phyloP scores from a whole-genome alignment of 768 basidiomycete species.

The Hypsizygus marmoreus region DNA sequence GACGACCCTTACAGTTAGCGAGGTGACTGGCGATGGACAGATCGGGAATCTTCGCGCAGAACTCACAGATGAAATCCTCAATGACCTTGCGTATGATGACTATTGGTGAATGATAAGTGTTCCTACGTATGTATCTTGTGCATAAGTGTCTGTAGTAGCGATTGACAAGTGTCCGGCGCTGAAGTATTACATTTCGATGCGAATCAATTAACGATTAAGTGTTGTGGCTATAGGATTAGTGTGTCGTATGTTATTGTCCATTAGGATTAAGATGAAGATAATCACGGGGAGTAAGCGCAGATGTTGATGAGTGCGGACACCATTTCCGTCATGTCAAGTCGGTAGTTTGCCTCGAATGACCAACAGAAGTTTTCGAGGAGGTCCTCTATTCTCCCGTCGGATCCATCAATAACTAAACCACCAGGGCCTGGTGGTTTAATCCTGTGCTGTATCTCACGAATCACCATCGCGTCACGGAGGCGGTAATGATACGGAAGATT shows the following conservation, averaged over 20 bases:
- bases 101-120: too few species aligned
- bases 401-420: not conserved
- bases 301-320: slow-evolving; percentile 1
- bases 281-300: not conserved
- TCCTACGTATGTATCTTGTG: too few species aligned
- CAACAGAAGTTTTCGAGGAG: slow-evolving; percentile 12
- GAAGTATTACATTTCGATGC: too few species aligned
- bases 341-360: slow-evolving; percentile 8
- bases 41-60: not conserved
- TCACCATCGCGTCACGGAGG: slow-evolving; percentile 12
- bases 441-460: slow-evolving; percentile 8
- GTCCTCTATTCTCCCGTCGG: not conserved
- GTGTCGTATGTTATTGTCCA: too few species aligned
- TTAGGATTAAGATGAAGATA: too few species aligned
- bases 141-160: too few species aligned
- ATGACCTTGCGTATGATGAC: slow-evolving; percentile 5
- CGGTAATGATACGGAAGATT: slow-evolving; percentile 16
- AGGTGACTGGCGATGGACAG: too few species aligned
- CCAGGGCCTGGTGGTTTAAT: slow-evolving; percentile 15
- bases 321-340: slow-evolving; percentile 8
- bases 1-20: not conserved
- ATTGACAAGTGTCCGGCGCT: too few species aligned
- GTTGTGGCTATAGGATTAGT: too few species aligned
- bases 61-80: too few species aligned
- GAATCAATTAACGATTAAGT: too few species aligned